Conservation (phyloP, 2,329 filamentous ascomycete genomes). For the Colletotrichum magnum region DNA sequence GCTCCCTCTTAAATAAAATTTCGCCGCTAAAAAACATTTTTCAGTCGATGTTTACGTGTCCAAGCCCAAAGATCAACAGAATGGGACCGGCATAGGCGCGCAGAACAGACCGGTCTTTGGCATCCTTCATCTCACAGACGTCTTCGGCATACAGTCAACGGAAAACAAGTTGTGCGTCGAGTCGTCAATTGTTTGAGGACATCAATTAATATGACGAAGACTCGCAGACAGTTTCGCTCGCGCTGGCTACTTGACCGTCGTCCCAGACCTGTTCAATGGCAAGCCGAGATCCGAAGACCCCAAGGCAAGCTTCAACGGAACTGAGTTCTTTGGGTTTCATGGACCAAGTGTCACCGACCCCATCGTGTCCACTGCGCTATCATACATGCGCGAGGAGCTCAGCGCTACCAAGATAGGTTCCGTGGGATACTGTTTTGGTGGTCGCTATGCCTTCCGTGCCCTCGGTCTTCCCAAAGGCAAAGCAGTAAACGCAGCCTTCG, state of each 20-base stretch:
- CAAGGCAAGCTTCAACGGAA: slow-evolving; percentile 53
- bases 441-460: slow-evolving; percentile 69
- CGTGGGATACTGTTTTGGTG: slow-evolving; percentile 77
- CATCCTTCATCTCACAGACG: slow-evolving; percentile 49
- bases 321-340: slow-evolving; percentile 57
- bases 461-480: slow-evolving; percentile 58
- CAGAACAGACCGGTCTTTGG: neutral
- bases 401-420: slow-evolving; percentile 68
- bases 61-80: slow-evolving; percentile 16
- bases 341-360: slow-evolving; percentile 57
- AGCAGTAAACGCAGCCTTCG: slow-evolving; percentile 70
- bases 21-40: neutral
- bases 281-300: slow-evolving; percentile 61
- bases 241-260: slow-evolving; percentile 75
- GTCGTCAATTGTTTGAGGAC: neutral
- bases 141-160: slow-evolving; percentile 52
- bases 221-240: slow-evolving; percentile 77
- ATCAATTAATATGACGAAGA: slow-evolving; percentile 26
- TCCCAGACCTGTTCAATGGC: slow-evolving; percentile 77
- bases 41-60: slow-evolving; percentile 30
- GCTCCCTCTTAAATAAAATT: neutral
- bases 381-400: slow-evolving; percentile 59
- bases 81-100: neutral
- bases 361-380: slow-evolving; percentile 60
- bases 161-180: slow-evolving; percentile 37